These are phyloP conservation scores for Boletellus dicymbophilus DNA, from an alignment of 1,284 basidiomycete species.

Conservation along the genomic window DNA sequence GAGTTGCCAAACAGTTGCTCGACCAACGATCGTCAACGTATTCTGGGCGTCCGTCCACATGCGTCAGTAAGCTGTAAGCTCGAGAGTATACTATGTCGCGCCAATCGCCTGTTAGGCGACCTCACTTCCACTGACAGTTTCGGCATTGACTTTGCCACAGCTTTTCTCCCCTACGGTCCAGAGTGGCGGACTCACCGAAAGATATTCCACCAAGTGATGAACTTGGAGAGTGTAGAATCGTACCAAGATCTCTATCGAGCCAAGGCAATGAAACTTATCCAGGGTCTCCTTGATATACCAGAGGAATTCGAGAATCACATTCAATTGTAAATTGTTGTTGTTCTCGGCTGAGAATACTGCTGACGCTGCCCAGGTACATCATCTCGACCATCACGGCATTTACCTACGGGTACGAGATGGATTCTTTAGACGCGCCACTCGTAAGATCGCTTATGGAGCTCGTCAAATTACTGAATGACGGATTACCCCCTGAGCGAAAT, in stretches of 20 bases:
- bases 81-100: too few relatives aligned
- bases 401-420: slow-evolving; percentile 32
- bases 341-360: background rate
- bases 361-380: slow-evolving; percentile 23
- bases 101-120: background rate
- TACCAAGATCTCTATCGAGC: slow-evolving; percentile 24
- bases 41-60: slow-evolving; percentile 29
- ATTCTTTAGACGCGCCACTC: slow-evolving; percentile 28
- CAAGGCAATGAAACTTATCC: slow-evolving; percentile 23
- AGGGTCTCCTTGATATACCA: slow-evolving; percentile 24
- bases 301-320: slow-evolving; percentile 24
- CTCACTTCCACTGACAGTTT: slow-evolving; percentile 19
- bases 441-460: slow-evolving; percentile 28
- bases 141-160: slow-evolving; percentile 33
- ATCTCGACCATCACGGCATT: slow-evolving; percentile 32
- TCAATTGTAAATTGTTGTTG: slow-evolving; percentile 17
- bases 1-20: slow-evolving; percentile 29
- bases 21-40: slow-evolving; percentile 32
- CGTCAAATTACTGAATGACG: slow-evolving; percentile 22
- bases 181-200: slow-evolving; percentile 31
- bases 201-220: slow-evolving; percentile 33
- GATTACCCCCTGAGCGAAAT: slow-evolving; percentile 29
- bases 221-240: slow-evolving; percentile 13
- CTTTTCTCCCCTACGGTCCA: slow-evolving; percentile 32
- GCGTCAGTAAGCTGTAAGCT: slow-evolving; percentile 26